Base-by-base conservation (phyloP, 371 early-diverging fungal species). In the Mucor mucedo region DNA sequence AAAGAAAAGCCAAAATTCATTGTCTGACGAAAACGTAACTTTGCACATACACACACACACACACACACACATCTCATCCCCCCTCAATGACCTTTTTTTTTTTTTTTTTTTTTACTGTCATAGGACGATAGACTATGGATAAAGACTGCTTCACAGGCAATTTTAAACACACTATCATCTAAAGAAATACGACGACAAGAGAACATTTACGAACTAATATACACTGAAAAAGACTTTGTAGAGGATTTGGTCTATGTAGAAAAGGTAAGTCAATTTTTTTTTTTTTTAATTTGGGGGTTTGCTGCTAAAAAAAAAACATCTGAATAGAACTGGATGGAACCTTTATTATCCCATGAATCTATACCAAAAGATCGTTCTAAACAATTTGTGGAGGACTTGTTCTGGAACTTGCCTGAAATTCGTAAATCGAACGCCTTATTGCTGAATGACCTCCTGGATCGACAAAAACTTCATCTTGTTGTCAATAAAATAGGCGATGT, bases 151-250 rank as follows among this genome's bases (percentile, higher is more conserved):
- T 85, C 93, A 5, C 82, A 83, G 63, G 84, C 85, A 11, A 72
- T 95, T 13, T 67, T 84, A 3, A 84, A 87, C 30, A 79, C 81
- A 0, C 77, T 93, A 1, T 85, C 88, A 7, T 73, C 82, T 13
- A 67, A 84, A 42, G 96, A 96, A 72, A 84, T 83, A 61, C 91
- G 87, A 65, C 86, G 96, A 0, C 97, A 96, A 69, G 95, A 96
- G 68, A 87, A 87, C 47, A 92, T 96, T 57, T 96, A 87, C 67
- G 97, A 96, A 76, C 63, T 95, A 49, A 89, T 96, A 39, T 85
- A 91, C 55, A 93, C 91, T 5, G 96, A 95, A 70, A 86, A 86
- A 64, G 93, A 95, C 70, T 96, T 90, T 80, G 93, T 95, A n/a
- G 83, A 84, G 38, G 96, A 96, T 63, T 33, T 82, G 40, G 35